Evolutionary conservation across 2,329 filamentous ascomycete species (phyloP).

Genomic region (Colletotrichum camelliae): DNA sequence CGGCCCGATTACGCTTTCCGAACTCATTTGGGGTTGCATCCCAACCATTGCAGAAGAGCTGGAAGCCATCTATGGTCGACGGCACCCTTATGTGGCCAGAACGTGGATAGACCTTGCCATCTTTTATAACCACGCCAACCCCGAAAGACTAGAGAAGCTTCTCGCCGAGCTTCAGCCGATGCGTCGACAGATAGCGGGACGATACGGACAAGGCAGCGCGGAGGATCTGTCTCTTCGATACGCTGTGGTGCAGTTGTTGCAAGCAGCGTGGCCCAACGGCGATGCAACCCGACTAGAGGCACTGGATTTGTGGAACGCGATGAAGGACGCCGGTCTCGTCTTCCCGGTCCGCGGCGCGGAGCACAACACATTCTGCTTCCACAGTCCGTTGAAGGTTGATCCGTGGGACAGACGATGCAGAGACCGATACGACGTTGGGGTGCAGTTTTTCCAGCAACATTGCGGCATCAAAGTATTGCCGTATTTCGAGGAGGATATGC

Average conservation of each 20-base stretch:
- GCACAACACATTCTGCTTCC: slow-evolving; percentile 46
- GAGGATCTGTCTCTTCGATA: slow-evolving; percentile 46
- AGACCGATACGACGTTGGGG: slow-evolving; percentile 43
- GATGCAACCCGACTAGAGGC: slow-evolving; percentile 40
- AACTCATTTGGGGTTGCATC: slow-evolving; percentile 46
- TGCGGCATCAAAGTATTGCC: slow-evolving; percentile 41
- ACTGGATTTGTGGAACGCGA: slow-evolving; percentile 41
- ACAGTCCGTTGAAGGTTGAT: slow-evolving; percentile 48
- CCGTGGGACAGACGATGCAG: slow-evolving; percentile 49
- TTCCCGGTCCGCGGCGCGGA: slow-evolving; percentile 41
- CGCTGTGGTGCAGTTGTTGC: slow-evolving; percentile 44
- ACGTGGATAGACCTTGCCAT: slow-evolving; percentile 47
- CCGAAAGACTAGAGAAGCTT: slow-evolving; percentile 41
- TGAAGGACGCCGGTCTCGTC: slow-evolving; percentile 39
- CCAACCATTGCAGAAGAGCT: slow-evolving; percentile 48
- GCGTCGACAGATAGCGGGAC: slow-evolving; percentile 40
- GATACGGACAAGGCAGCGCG: slow-evolving; percentile 33
- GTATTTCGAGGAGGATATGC: slow-evolving; percentile 51
- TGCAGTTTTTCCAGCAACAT: slow-evolving; percentile 42
- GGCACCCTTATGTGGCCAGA: slow-evolving; percentile 47
- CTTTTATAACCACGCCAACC: slow-evolving; percentile 42
- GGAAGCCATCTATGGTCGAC: slow-evolving; percentile 47
- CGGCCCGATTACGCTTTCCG: slow-evolving; percentile 45
- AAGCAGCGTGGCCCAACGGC: slow-evolving; percentile 36
- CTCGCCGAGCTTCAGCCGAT: slow-evolving; percentile 40